Evolutionary conservation across 2,329 filamentous ascomycete genomes (phyloP).

Genomic region (Rhinocladiella similis): DNA sequence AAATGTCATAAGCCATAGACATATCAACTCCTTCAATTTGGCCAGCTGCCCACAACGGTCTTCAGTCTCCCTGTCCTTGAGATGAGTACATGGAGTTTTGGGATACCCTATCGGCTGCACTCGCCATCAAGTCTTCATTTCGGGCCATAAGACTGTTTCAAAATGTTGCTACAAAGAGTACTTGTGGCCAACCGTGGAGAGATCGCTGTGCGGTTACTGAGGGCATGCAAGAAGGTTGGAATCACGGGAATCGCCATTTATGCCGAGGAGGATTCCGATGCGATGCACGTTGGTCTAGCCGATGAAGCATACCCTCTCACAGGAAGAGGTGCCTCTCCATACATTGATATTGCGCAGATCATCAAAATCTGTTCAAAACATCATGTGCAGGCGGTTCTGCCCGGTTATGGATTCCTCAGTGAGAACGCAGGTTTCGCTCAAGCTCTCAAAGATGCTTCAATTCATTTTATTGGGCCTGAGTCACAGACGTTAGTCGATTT

Average conservation of each 20-base stretch:
- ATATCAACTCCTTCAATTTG: too few relatives aligned
- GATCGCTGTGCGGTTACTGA: slow-evolving; percentile 90
- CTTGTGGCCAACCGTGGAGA: slow-evolving; percentile 98
- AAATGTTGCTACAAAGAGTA: slow-evolving; percentile 99
- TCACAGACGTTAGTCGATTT: slow-evolving; percentile 89
- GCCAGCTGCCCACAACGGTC: too few relatives aligned
- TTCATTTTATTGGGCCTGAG: slow-evolving; percentile 93
- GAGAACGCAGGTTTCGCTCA: slow-evolving; percentile 96
- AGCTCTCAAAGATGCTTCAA: slow-evolving; percentile 89
- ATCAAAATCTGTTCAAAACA: slow-evolving; percentile 97
- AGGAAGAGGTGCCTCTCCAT: slow-evolving; percentile 88
- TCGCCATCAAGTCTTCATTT: too few relatives aligned
- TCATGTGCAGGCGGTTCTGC: slow-evolving; percentile 96
- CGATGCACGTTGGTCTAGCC: slow-evolving; percentile 99
- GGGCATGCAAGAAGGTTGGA: slow-evolving; percentile 95
- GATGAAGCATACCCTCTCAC: slow-evolving; percentile 99
- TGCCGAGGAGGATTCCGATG: slow-evolving; percentile 94
- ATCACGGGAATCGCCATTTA: slow-evolving; percentile 64
- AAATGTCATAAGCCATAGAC: too few relatives aligned
- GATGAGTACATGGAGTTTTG: too few relatives aligned
- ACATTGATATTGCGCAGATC: slow-evolving; percentile 94
- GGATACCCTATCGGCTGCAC: too few relatives aligned
- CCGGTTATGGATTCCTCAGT: slow-evolving; percentile 95
- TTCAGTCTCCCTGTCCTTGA: too few relatives aligned
- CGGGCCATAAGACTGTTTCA: too few relatives aligned